Evolutionary conservation across 106 monocot genomes (phyloP), one percentile per base, ranked within the genome.

Genomic region (Allium fistulosum): DNA sequence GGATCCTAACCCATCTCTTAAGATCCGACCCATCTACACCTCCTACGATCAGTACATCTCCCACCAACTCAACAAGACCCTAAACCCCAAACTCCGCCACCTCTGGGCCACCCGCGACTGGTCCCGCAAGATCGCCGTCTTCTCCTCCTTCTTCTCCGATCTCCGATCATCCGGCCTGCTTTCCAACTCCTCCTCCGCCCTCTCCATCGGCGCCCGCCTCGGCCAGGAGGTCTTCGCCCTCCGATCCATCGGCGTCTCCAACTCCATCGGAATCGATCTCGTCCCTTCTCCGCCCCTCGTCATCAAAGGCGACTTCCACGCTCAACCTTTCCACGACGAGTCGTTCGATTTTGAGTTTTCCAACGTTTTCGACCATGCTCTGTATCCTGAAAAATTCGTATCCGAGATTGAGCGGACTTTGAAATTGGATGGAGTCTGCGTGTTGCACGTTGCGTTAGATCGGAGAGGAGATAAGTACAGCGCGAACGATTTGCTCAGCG

Each of bases 261-360:
- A 75, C 69, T 69, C 90, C 26, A 13, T 95, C 67, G 94, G 94
- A 11, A 88, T 95, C 61, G 94, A 95, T 61, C 94, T 95, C 22
- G 94, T 81, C 14, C 83, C 94, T 1, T 58, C 70, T 1, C 87
- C 87, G 49, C 94, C 94, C 11, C 72, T 91, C 26, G 94, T 95
- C 7, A 50, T 91, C 46, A 48, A 50, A 10, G 94, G 94, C 10
- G 94, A 95, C 65, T 95, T 95, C 81, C 94, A 95, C 63, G 48
- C 61, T 51, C 91, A 95, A 65, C 94, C 94, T 1, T 95, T 95
- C 72, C 49, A 67, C 14, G 63, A 83, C 65, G 74, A 13, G 13
- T 63, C 76, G 56, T 95, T 95, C 76, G 91, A 91, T 63, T 95
- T 95, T 80, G 95, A 95, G 76, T 95, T 95, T 81, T 91, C 91